Percentiles rank a stretch among this genome's conserved stretches.
These are phyloP conservation scores for Cryptomeria japonica DNA, from an alignment of 75 land plant genomes.

Conservation along the genomic window DNA sequence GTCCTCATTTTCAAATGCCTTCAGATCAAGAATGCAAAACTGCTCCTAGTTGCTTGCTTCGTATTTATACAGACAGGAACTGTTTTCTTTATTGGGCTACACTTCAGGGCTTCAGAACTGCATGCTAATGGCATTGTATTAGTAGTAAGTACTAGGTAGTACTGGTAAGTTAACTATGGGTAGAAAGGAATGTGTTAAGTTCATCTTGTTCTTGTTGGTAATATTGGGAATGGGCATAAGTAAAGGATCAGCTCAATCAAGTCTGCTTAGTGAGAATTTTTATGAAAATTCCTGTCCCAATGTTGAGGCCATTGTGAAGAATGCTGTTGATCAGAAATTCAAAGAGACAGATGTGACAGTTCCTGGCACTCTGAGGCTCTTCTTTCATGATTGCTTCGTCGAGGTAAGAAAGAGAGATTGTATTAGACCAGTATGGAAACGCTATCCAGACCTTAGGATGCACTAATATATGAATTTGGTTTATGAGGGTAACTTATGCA, in stretches of 20 bases:
- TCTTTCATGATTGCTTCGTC: slow-evolving; percentile 46
- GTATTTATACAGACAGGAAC: background rate
- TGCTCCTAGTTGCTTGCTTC: background rate
- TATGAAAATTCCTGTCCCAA: slow-evolving; percentile 49
- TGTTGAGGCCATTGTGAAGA: slow-evolving; percentile 41
- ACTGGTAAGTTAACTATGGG: background rate
- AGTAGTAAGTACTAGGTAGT: background rate
- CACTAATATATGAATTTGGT: too few species aligned
- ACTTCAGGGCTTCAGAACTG: background rate
- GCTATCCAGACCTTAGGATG: too few species aligned
- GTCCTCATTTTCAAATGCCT: too few species aligned
- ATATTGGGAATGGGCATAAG: background rate
- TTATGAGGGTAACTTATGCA: too few species aligned
- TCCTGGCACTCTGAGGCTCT: slow-evolving; percentile 57
- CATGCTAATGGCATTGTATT: background rate
- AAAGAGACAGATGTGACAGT: slow-evolving; percentile 37
- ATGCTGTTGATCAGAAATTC: slow-evolving; percentile 38
- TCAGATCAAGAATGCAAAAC: too few species aligned
- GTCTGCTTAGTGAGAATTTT: slow-evolving; percentile 23
- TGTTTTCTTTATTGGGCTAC: background rate
- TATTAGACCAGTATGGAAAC: too few species aligned
- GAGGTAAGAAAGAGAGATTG: slow-evolving; percentile 1
- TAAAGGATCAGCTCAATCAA: slow-evolving; percentile 29
- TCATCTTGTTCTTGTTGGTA: background rate
- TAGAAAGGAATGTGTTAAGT: background rate